Percentiles rank a stretch among this genome's conserved stretches.
phyloP scores from a whole-genome alignment of 805 yeast species.

The Wickerhamiella siamensis region DNA sequence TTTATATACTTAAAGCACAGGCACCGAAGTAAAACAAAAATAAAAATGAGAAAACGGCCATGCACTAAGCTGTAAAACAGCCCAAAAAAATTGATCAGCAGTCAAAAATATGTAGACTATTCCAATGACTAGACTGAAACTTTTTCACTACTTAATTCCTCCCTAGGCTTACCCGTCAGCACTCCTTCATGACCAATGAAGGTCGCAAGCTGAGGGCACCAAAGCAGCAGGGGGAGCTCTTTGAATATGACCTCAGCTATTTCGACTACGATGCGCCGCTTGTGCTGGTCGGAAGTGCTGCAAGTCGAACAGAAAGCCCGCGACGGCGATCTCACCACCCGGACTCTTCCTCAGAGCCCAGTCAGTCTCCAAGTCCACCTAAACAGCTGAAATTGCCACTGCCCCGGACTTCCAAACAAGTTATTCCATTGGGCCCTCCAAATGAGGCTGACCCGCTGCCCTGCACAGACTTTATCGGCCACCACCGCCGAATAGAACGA shows the following conservation, averaged over 20 bases:
- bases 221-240: constrained; percentile 13
- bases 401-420: background rate
- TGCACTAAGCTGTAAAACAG: background rate
- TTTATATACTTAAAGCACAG: too few species aligned
- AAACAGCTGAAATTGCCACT: background rate
- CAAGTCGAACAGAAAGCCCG: constrained; percentile 1
- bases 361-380: constrained; percentile 1
- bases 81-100: too few species aligned
- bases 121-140: too few species aligned
- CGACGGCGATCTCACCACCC: background rate
- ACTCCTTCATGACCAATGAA: background rate
- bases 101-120: too few species aligned
- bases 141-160: too few species aligned
- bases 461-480: constrained; percentile 27
- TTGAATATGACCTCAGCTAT: constrained; percentile 14
- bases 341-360: background rate
- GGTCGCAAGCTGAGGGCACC: background rate
- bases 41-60: background rate
- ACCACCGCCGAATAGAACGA: constrained; percentile 46
- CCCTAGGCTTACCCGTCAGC: background rate
- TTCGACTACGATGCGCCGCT: constrained; percentile 8
- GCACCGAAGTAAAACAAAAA: background rate
- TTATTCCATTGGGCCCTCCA: background rate
- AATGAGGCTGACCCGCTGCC: constrained; percentile 31
- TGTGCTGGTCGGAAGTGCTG: constrained; percentile 2